Base-by-base conservation (phyloP, 176 grass and related monocot genomes). In the Lolium perenne region DNA sequence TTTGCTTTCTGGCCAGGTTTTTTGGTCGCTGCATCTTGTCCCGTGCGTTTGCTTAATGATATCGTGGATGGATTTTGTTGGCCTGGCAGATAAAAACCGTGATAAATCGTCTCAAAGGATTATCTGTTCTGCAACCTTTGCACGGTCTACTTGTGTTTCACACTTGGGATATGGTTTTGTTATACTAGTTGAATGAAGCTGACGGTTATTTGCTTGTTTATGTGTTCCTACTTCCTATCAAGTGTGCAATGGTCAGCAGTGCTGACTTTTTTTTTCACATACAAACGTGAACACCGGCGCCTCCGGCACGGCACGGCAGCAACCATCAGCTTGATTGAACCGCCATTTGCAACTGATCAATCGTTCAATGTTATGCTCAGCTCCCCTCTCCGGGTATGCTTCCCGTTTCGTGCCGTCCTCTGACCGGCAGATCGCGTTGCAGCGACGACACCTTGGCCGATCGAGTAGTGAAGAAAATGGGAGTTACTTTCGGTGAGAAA, bases 21-120 rank as follows among this genome's bases (percentile, higher is more conserved):
- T 69, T 76, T 69, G 7, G 25, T 26, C 6, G 51, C 7, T 41
- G 43, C 22, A 47, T 23, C 29, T 60, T 41, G 64, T 54, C 57
- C 55, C 45, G 14, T 55, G 4, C 1, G 6, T 16, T 79, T 48
- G 38, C 23, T 7, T 32, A 20, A 59, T 85, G 43, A 14, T 80
- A 22, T 18, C 5, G 2, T 41, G 67, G 50, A 46, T 72, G 13
- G 14, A 71, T 63, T 49, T 21, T 11, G 23, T 4, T 15, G 51
- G 41, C n/a, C 32, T 76, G 82, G 60, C 20, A 76, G 43, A 59
- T 69, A 77, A 59, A 41, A 20, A 21, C 40, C n/a, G 25, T 76
- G 46, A 43, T 1, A 41, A 5, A 41, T 41, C 40, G 40, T 41
- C 40, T 41, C 40, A 2, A 41, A 5, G 40, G 3, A 41, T 41